phyloP scores from a whole-genome alignment of 495 filamentous ascomycete species.

The Annulohypoxylon moriforme region DNA sequence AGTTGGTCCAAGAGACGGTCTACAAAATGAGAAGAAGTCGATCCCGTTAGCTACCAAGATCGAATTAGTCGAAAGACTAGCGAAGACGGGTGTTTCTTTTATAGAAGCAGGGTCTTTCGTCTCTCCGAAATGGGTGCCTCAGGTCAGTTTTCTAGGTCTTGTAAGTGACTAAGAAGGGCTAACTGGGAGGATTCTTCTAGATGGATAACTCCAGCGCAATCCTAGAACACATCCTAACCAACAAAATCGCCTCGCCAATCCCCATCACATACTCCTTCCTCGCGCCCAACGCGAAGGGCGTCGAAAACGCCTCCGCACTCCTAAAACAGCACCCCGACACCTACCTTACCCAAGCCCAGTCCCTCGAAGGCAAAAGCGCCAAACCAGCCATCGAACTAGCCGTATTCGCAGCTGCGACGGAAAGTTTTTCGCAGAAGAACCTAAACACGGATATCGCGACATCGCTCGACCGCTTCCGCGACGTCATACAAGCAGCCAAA shows the following conservation, averaged over 20 bases:
- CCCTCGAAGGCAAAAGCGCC: conserved; percentile 35
- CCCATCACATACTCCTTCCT: conserved; percentile 93
- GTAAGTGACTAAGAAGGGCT: conserved; percentile 3
- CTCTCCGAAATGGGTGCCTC: conserved; percentile 96
- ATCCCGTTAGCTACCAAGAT: conserved; percentile 87
- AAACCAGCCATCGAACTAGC: conserved; percentile 79
- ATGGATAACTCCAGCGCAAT: conserved; percentile 94
- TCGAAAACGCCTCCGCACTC: conserved; percentile 65
- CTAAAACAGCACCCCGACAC: conserved; percentile 52
- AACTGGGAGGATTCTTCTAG: conserved; percentile 55
- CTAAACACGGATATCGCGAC: conserved; percentile 89
- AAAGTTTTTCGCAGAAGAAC: conserved; percentile 90
- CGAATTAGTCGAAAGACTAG: conserved; percentile 80
- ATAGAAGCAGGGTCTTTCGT: conserved; percentile 98
- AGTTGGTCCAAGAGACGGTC: conserved; percentile 91
- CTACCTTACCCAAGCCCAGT: conserved; percentile 53
- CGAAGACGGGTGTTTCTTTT: conserved; percentile 83
- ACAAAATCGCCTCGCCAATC: conserved; percentile 70
- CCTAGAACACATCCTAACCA: conserved; percentile 75
- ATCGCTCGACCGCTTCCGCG: conserved; percentile 78
- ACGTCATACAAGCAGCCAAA: conserved; percentile 80
- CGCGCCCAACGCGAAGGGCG: conserved; percentile 86
- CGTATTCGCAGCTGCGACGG: conserved; percentile 92
- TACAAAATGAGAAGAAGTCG: conserved; percentile 93
- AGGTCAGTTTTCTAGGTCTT: conserved; percentile 65